Conservation (phyloP, 2,329 filamentous ascomycete genomes). For the Thelonectria rubi region DNA sequence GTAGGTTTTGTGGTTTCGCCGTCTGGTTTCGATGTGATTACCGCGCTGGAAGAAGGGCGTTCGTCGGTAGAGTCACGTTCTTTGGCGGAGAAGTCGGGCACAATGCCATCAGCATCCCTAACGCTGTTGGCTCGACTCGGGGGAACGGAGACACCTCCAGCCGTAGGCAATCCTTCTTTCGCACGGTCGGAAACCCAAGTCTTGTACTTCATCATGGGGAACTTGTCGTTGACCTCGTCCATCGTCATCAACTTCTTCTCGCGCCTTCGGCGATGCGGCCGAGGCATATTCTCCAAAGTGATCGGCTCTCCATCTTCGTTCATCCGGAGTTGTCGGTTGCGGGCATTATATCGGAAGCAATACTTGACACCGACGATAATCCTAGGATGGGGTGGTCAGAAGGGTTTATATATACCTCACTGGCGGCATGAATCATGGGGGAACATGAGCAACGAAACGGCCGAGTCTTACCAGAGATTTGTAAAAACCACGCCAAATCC, state of each 20-base stretch:
- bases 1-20: constrained; percentile 29
- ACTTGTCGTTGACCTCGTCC: constrained; percentile 98
- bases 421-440: constrained; percentile 24
- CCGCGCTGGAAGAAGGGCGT: constrained; percentile 43
- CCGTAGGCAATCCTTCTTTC: constrained; percentile 81
- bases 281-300: constrained; percentile 83
- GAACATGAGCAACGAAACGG: constrained; percentile 12
- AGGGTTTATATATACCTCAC: constrained; percentile 69
- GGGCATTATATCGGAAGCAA: constrained; percentile 97
- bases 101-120: constrained; percentile 69
- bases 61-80: constrained; percentile 57
- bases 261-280: constrained; percentile 83
- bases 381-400: constrained; percentile 63
- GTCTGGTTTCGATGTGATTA: constrained; percentile 28
- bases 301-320: constrained; percentile 89
- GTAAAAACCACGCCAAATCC: constrained; percentile 99
- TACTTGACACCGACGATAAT: constrained; percentile 99
- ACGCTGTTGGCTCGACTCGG: constrained; percentile 78
- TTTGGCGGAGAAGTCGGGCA: constrained; percentile 55
- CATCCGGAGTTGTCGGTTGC: constrained; percentile 81
- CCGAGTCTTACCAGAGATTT: constrained; percentile 84
- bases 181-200: constrained; percentile 87
- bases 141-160: constrained; percentile 82
- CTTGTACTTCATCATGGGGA: constrained; percentile 97
- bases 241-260: constrained; percentile 99